Conservation (phyloP, 2,329 filamentous ascomycete species). For the Pseudogymnoascus sp. region DNA sequence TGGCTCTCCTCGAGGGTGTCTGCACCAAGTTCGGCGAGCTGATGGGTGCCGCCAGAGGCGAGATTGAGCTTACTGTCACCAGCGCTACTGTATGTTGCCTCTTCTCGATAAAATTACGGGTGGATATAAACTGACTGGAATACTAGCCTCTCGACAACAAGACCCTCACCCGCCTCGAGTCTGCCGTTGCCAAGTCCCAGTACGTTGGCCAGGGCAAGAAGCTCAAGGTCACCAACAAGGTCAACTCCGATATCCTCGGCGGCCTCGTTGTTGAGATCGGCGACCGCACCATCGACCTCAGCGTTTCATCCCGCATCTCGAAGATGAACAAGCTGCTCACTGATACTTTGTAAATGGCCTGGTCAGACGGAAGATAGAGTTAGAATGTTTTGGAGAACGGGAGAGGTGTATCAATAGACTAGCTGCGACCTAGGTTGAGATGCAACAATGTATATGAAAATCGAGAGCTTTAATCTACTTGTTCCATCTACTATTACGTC, state of each 20-base stretch:
- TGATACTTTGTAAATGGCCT: slow-evolving; percentile 77
- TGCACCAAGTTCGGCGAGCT: slow-evolving; percentile 80
- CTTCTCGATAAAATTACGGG: background rate
- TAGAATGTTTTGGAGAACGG: background rate
- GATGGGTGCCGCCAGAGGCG: slow-evolving; percentile 83
- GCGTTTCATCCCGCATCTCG: slow-evolving; percentile 86
- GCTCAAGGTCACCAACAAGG: slow-evolving; percentile 92
- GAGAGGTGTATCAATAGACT: slow-evolving; percentile 11
- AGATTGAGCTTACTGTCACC: slow-evolving; percentile 89
- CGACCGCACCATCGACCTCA: slow-evolving; percentile 96
- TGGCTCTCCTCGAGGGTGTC: slow-evolving; percentile 74
- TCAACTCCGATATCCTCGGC: slow-evolving; percentile 91
- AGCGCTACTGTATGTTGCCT: slow-evolving; percentile 69
- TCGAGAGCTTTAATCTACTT: background rate
- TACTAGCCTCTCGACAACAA: slow-evolving; percentile 74
- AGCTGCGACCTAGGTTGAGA: slow-evolving; percentile 10
- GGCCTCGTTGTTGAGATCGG: slow-evolving; percentile 94
- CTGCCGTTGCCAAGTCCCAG: slow-evolving; percentile 79
- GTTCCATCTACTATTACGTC: background rate
- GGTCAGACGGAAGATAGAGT: slow-evolving; percentile 6
- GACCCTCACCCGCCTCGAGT: slow-evolving; percentile 79
- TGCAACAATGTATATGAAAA: slow-evolving; percentile 11
- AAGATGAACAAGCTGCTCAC: slow-evolving; percentile 99
- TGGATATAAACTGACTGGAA: background rate
- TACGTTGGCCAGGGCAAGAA: slow-evolving; percentile 91